phyloP scores from a whole-genome alignment of 768 basidiomycete species.

The Russula sp. region DNA sequence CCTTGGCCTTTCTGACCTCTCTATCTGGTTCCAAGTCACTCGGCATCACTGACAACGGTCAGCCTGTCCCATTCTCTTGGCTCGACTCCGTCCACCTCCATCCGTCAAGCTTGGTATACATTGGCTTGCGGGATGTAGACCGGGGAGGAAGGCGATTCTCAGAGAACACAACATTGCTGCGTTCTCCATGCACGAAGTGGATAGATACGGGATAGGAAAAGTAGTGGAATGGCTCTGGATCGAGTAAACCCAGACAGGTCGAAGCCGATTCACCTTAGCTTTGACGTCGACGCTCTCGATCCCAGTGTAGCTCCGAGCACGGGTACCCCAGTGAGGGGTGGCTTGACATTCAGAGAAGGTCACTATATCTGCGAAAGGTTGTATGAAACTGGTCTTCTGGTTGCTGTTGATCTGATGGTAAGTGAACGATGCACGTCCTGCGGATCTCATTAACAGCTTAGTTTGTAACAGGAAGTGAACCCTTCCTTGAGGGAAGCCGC shows the following conservation, averaged over 20 bases:
- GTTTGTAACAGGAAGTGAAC: constrained; percentile 76
- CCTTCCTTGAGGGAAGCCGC: constrained; percentile 79
- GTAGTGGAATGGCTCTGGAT: constrained; percentile 97
- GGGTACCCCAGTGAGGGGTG: constrained; percentile 91
- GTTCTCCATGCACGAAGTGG: constrained; percentile 63
- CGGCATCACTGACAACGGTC: neutral
- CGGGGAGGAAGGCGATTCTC: constrained; percentile 83
- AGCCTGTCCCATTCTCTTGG: constrained; percentile 46
- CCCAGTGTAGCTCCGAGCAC: constrained; percentile 95
- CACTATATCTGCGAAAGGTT: constrained; percentile 96
- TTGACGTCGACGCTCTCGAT: constrained; percentile 94
- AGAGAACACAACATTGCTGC: constrained; percentile 77
- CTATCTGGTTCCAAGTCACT: constrained; percentile 23
- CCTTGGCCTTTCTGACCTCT: constrained; percentile 85
- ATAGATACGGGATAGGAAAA: constrained; percentile 84
- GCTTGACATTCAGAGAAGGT: constrained; percentile 95
- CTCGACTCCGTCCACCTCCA: constrained; percentile 58
- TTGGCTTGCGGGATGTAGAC: constrained; percentile 94
- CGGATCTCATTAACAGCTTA: constrained; percentile 13
- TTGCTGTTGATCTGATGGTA: constrained; percentile 93
- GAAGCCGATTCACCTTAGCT: constrained; percentile 89
- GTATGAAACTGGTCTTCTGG: constrained; percentile 87
- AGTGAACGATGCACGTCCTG: constrained; percentile 30
- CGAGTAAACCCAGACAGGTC: constrained; percentile 84
- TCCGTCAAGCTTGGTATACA: constrained; percentile 85